Base-by-base conservation (phyloP, 805 yeast species). In the Saturnispora diversa region DNA sequence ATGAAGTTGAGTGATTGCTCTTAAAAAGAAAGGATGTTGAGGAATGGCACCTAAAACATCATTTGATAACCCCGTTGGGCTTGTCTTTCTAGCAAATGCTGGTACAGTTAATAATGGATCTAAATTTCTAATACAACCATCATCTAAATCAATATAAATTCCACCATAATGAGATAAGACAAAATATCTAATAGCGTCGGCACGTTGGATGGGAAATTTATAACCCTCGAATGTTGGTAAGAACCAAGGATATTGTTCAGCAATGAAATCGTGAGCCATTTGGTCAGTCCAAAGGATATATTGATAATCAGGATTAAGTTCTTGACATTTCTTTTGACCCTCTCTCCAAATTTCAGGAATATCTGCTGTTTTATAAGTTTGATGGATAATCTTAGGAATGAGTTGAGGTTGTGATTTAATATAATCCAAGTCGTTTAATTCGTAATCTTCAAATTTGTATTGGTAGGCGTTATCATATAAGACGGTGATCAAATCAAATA, bases 31-130 rank as follows among this genome's bases (percentile, higher is more conserved):
- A 3, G 95, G 95, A 60, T 88, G 97, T 36, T 70, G 66, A 25
- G 94, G 95, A 10, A 82, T 80, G 3, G 90, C 66, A 9, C 94
- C 95, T 94, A 88, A 83, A 12, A 87, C 87, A 57, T 87, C 95
- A 59, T 88, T 88, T 4, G 95, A 84, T 30, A 88, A 76, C 39
- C 97, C 97, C 0, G 94, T 82, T 20, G 97, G 97, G 5, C 74
- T 63, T 1, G 97, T 87, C 55, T 84, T 84, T 48, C 96, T 70
- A 11, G 84, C 86, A 65, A 84, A 84, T 2, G 94, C 94, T 1
- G 94, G 88, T 5, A 77, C 83, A 2, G 80, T 72, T 44, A 87
- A 70, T 43, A 88, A 63, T 1, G 94, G 94, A 56, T 87, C 96
- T 48, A 88, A 65, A 45, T 72, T 70, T 45, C 87, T 69, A 49